Evolutionary conservation across 2,329 filamentous ascomycete species (phyloP), one percentile per base, ranked within the genome.

Genomic region (Geosmithia morbida): DNA sequence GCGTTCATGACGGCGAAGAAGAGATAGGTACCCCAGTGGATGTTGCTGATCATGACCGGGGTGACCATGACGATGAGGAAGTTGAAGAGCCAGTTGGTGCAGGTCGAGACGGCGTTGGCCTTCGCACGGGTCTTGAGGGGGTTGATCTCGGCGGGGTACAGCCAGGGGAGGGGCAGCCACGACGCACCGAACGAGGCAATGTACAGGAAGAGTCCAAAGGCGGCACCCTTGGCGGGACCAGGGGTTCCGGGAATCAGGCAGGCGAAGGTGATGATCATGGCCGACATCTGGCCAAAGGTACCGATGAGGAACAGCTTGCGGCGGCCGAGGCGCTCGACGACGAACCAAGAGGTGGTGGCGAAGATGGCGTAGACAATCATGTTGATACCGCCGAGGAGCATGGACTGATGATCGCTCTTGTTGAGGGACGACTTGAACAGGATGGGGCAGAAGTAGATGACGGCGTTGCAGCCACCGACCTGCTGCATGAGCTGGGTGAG

Each of bases 21-120:
- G 47, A 77, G 74, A 53, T 76, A 77, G 0, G 70, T 72, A 51
- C 68, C 66, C 72, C 71, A 77, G 0, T 62, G 66, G 44, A 77
- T 75, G 45, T 67, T 63, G 22, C 67, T 60, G 40, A 76, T 60
- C 2, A 69, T 64, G 2, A 74, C 66, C 0, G 69, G 69, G 41
- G 65, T 66, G 46, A 61, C 67, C 48, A 68, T 69, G 56, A 70
- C 65, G 52, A 66, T 71, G 47, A 70, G 62, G 44, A 70, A 60
- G 41, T 61, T 64, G 16, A 64, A 68, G 40, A 65, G 61, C 49
- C 67, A 41, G 75, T 65, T 66, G 54, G 61, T 66, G 50, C 65
- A 59, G 46, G 59, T 68, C 56, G 57, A 68, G 53, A 75, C 68
- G 2, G 69, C 72, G 69, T 75, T 75, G 14, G 72, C 72, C 61